Percentiles rank a stretch among this genome's conserved stretches.
Evolutionary conservation across 768 basidiomycete species (phyloP).

Genomic region (Leccinum rimulosum): DNA sequence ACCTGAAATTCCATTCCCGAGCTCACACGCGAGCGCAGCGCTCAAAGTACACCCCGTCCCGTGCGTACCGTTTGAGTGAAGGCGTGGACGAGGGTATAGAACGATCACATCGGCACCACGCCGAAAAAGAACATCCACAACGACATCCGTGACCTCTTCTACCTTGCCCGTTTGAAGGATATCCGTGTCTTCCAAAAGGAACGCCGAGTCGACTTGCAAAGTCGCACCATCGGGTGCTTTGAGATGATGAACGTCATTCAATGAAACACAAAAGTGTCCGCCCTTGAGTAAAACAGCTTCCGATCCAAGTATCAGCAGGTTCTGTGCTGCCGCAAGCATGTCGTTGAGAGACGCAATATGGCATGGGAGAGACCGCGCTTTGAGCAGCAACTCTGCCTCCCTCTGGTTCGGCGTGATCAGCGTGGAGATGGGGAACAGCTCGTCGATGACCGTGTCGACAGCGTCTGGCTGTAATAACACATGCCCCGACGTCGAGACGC

Average conservation of each 20-base stretch:
- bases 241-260: conserved; percentile 41
- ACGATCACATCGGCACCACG: conserved; percentile 33
- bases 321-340: conserved; percentile 57
- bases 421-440: conserved; percentile 69
- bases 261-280: conserved; percentile 60
- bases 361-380: conserved; percentile 27
- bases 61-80: conserved; percentile 75
- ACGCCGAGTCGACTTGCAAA: conserved; percentile 34
- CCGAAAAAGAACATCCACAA: conserved; percentile 58
- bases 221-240: too few species aligned
- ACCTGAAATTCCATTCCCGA: conserved; percentile 49
- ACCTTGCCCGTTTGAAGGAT: conserved; percentile 41
- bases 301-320: conserved; percentile 47
- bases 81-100: conserved; percentile 57
- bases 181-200: conserved; percentile 55
- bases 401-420: conserved; percentile 84
- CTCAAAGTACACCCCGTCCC: conserved; percentile 94
- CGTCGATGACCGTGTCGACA: conserved; percentile 50
- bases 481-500: conserved; percentile 88
- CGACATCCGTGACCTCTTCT: conserved; percentile 34
- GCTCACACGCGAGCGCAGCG: conserved; percentile 68
- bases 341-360: conserved; percentile 48
- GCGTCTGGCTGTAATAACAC: conserved; percentile 69
- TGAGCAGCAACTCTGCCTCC: conserved; percentile 73
- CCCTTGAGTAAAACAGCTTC: conserved; percentile 78